Conservation (phyloP, 2,329 filamentous ascomycete genomes). For the Diaporthe sp. region DNA sequence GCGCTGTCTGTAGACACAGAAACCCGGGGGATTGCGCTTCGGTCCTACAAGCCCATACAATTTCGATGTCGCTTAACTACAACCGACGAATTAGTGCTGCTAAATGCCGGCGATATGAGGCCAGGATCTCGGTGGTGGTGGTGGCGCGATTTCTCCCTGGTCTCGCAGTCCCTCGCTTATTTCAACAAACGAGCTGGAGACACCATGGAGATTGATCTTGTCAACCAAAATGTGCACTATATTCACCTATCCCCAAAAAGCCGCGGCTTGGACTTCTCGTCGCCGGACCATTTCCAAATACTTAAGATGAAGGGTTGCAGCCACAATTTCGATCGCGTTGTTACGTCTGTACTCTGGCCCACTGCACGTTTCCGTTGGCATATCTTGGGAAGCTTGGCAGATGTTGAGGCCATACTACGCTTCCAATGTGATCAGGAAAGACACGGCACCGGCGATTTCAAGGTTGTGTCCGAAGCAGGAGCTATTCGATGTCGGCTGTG, state of each 20-base stretch:
- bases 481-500: not conserved
- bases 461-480: not conserved
- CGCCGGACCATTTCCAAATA: not conserved
- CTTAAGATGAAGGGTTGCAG: not conserved
- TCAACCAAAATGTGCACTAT: not conserved
- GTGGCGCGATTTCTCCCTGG: not conserved
- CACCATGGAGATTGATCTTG: not conserved
- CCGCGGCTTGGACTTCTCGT: not conserved
- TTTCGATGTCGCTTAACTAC: not conserved
- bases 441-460: not conserved
- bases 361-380: not conserved
- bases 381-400: not conserved
- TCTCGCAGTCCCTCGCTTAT: not conserved
- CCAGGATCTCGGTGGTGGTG: not conserved
- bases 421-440: not conserved
- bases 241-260: not conserved
- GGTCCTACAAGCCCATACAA: not conserved
- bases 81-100: not conserved
- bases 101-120: not conserved
- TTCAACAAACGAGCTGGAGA: not conserved
- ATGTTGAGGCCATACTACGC: not conserved
- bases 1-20: not conserved
- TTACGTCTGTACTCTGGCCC: not conserved
- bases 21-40: not conserved
- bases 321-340: not conserved